Conservation (phyloP, 1,139 yeast genomes). For the Blastobotrys apis region DNA sequence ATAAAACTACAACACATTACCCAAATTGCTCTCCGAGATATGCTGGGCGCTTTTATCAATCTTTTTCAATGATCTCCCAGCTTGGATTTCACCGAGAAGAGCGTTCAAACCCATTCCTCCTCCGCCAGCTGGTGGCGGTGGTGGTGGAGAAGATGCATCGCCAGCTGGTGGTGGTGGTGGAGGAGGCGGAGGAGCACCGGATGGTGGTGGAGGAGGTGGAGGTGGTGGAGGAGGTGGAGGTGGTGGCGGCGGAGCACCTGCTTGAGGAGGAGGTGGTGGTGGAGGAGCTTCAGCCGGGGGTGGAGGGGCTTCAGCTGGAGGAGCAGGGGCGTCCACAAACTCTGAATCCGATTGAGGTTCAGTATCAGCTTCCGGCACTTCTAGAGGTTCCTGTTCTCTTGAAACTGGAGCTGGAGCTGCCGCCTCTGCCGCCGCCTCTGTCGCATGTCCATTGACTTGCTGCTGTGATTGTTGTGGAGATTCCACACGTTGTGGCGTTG, state of each 20-base stretch:
- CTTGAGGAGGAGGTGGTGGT: constrained; percentile 2
- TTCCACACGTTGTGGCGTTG: constrained; percentile 8
- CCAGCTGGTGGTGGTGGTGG: constrained; percentile 30
- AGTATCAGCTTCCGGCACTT: not conserved
- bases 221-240: constrained; percentile 18
- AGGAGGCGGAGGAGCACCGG: constrained; percentile 24
- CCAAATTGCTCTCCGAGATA: constrained; percentile 44
- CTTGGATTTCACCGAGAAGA: constrained; percentile 53
- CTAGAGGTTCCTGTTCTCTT: constrained; percentile 13
- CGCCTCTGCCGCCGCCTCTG: constrained; percentile 7
- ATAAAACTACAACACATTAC: constrained; percentile 39
- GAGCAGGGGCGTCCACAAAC: constrained; percentile 18
- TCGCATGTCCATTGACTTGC: too few relatives aligned
- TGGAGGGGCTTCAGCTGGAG: constrained; percentile 24
- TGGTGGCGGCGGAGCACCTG: constrained; percentile 18
- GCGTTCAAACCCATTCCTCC: constrained; percentile 44
- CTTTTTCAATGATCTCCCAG: constrained; percentile 47
- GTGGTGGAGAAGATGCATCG: constrained; percentile 30
- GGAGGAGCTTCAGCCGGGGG: constrained; percentile 18
- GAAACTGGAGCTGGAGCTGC: not conserved
- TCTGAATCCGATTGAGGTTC: constrained; percentile 2
- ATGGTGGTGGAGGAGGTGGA: constrained; percentile 24
- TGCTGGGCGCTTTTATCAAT: constrained; percentile 47
- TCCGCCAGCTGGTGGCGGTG: constrained; percentile 36
- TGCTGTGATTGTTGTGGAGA: constrained; percentile 2